Percentiles rank a stretch among this genome's conserved stretches.
Evolutionary conservation across 371 early-diverging fungal genomes (phyloP).

Genomic region (Mortierella sp.): DNA sequence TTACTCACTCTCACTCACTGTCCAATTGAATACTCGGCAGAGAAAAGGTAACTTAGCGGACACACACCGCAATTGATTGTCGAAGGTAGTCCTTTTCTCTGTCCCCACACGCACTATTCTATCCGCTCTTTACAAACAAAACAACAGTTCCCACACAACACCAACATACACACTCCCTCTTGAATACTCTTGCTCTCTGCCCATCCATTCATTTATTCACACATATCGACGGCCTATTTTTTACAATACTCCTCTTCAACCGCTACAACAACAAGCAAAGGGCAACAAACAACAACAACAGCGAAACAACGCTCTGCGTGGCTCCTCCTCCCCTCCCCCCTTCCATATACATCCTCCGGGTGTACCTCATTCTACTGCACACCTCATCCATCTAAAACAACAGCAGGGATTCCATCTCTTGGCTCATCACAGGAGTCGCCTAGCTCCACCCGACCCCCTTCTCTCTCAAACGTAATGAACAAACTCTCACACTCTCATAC

Average conservation of each 20-base stretch:
- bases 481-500: neutral
- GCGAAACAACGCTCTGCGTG: neutral
- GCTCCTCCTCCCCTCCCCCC: neutral
- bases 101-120: neutral
- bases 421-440: neutral
- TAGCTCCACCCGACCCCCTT: neutral
- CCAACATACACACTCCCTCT: neutral
- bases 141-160: neutral
- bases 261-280: neutral
- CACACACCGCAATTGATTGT: neutral
- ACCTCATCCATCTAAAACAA: neutral
- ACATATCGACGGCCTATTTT: neutral
- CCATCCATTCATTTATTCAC: slow-evolving; percentile 13
- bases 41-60: neutral
- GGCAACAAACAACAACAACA: neutral
- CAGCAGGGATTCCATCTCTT: neutral
- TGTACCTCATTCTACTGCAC: neutral
- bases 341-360: neutral
- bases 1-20: neutral
- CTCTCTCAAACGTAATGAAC: neutral
- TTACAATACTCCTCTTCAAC: slow-evolving; percentile 3
- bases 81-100: neutral
- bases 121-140: neutral
- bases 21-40: slow-evolving; percentile 4
- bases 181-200: no score